Evolutionary conservation across 495 filamentous ascomycete genomes (phyloP), one percentile per base, ranked within the genome.

Genomic region (Tetracladium setigerum): DNA sequence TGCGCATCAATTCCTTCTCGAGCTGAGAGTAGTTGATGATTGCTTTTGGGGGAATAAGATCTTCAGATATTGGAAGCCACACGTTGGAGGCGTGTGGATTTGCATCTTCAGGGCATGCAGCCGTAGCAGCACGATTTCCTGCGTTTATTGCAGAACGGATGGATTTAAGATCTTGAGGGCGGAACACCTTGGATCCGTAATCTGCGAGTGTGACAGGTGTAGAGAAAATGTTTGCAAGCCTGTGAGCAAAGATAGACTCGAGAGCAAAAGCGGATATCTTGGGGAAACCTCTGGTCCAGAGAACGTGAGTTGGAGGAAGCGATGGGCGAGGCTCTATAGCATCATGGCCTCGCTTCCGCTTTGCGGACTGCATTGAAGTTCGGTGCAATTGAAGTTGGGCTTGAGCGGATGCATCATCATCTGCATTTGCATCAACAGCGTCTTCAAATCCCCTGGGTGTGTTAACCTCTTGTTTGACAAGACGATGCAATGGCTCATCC

Each of bases 11-110:
- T 60, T 96, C 91, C 53, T 91, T 89, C 60, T 98, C 92, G 12
- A 98, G 71, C 61, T 98, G 92, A 3, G 82, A 77, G n/a, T 82
- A 86, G 66, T 97, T 98, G 61, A 98, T 86, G 48, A 98, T 94
- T 5, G 81, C 88, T 56, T 83, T 86, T 2, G 92, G 92, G 14
- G 92, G 91, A 12, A 90, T 68, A 36, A 95, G 66, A 36, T 94
- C 83, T 39, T 81, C 76, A 3, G 70, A 82, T 42, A 83, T 79
- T 1, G 81, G 83, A 11, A 94, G 67, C 68, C 76, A 78, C 32
- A 87, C 66, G 31, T 58, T 71, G 13, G 71, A 65, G 6, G 69
- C 71, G 24, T 62, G 69, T 27, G 54, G 65, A 52, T 68, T 71
- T 44, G 56, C 56, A 1, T 56, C 49, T 12, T 67, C 64, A 34